phyloP scores from a whole-genome alignment of 148 eudicot species.

The Diospyros kaki region DNA sequence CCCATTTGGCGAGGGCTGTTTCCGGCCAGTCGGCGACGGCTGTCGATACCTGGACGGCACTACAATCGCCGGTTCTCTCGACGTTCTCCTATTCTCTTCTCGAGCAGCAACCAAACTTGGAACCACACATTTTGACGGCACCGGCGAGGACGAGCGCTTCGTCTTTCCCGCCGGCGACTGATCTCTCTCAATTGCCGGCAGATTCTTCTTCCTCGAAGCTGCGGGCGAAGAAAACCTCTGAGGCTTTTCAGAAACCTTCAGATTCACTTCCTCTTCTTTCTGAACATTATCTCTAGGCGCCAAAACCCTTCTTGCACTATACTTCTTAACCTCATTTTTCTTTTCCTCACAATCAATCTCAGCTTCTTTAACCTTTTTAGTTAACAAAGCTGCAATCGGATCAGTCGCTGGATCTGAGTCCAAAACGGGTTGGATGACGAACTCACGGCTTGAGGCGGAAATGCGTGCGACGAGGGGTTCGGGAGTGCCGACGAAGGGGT shows the following conservation, averaged over 20 bases:
- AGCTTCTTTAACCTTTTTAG: conserved; percentile 15
- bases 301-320: conserved; percentile 13
- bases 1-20: conserved; percentile 57
- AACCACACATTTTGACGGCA: conserved; percentile 83
- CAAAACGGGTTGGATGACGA: conserved; percentile 59
- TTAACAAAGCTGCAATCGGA: conserved; percentile 38
- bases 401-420: conserved; percentile 45
- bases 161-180: conserved; percentile 73
- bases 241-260: conserved; percentile 24
- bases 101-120: conserved; percentile 73
- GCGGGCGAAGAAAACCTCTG: conserved; percentile 78
- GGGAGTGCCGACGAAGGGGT: conserved; percentile 60
- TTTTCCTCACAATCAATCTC: conserved; percentile 9
- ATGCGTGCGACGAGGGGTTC: conserved; percentile 41
- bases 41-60: conserved; percentile 95
- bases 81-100: conserved; percentile 55
- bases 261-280: conserved; percentile 13
- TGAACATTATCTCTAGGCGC: conserved; percentile 23
- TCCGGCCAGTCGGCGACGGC: conserved; percentile 71
- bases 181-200: conserved; percentile 44
- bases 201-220: conserved; percentile 39
- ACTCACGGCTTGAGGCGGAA: conserved; percentile 38
- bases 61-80: conserved; percentile 70
- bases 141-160: conserved; percentile 88
- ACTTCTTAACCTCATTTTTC: conserved; percentile 10